These are phyloP conservation scores for Fusarium albidum DNA, from an alignment of 2,329 filamentous ascomycete species.

Conservation along the genomic window DNA sequence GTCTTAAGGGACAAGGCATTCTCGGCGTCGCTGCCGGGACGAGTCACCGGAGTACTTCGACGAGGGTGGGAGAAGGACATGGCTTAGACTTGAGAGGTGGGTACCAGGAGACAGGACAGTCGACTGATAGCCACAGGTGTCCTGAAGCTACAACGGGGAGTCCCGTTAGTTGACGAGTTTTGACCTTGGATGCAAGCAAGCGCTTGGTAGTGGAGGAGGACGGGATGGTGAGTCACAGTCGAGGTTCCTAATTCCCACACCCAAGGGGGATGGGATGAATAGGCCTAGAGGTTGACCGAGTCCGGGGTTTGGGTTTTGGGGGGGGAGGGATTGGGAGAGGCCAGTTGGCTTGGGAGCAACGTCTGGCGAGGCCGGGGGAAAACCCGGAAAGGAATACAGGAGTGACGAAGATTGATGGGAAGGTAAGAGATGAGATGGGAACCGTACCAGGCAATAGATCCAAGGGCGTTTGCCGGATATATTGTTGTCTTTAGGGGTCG, in stretches of 20 bases:
- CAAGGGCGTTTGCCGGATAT: slow-evolving; percentile 24
- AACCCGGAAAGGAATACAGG: slow-evolving; percentile 12
- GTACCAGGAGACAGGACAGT: slow-evolving; percentile 37
- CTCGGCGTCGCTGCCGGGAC: slow-evolving; percentile 44
- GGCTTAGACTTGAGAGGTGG: slow-evolving; percentile 49
- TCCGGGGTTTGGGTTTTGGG: slow-evolving; percentile 27
- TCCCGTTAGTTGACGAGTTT: slow-evolving; percentile 42
- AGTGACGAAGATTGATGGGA: slow-evolving; percentile 12
- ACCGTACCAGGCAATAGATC: slow-evolving; percentile 36
- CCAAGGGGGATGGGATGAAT: slow-evolving; percentile 24
- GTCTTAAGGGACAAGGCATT: slow-evolving; percentile 45
- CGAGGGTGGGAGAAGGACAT: slow-evolving; percentile 60
- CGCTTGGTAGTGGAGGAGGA: slow-evolving; percentile 37
- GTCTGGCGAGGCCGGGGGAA: slow-evolving; percentile 10
- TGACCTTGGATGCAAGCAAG: slow-evolving; percentile 37
- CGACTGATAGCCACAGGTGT: slow-evolving; percentile 43
- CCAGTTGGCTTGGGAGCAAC: slow-evolving; percentile 17
- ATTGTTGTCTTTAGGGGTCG: slow-evolving; percentile 22
- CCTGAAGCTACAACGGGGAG: slow-evolving; percentile 43
- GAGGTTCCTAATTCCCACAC: slow-evolving; percentile 41
- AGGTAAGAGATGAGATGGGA: slow-evolving; percentile 26
- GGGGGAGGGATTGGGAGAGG: slow-evolving; percentile 35
- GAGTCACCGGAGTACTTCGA: slow-evolving; percentile 56
- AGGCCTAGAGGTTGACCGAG: slow-evolving; percentile 35
- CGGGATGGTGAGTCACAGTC: slow-evolving; percentile 46